phyloP scores from a whole-genome alignment of 148 eudicot species.

The Diospyros kaki region DNA sequence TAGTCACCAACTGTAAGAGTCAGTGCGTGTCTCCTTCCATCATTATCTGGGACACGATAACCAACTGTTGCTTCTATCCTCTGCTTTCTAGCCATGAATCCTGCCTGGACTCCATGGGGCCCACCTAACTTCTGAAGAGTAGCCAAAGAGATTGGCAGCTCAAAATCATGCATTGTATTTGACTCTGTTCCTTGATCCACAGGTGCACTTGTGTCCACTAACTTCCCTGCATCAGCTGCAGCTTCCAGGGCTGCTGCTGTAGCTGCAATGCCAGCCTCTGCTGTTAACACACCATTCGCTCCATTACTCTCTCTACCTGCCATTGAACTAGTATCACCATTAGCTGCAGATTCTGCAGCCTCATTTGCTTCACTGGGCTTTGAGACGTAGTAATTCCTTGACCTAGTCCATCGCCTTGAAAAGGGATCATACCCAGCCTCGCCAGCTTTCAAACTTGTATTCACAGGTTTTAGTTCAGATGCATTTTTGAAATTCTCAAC shows the following conservation, averaged over 20 bases:
- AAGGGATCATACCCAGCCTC: conserved; percentile 99
- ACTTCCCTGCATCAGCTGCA: conserved; percentile 87
- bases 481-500: conserved; percentile 93
- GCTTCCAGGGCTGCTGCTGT: conserved; percentile 86
- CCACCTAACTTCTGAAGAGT: conserved; percentile 74
- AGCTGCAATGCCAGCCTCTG: conserved; percentile 50
- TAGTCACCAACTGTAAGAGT: conserved; percentile 87
- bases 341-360: conserved; percentile 17
- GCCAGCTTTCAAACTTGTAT: conserved; percentile 62
- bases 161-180: conserved; percentile 66
- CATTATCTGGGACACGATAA: conserved; percentile 70
- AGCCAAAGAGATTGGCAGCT: conserved; percentile 75
- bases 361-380: conserved; percentile 41
- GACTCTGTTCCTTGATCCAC: conserved; percentile 82
- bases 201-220: conserved; percentile 96
- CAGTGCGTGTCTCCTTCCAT: conserved; percentile 86
- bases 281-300: background rate
- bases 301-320: conserved; percentile 21
- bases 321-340: conserved; percentile 21
- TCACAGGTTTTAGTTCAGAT: conserved; percentile 63
- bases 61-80: conserved; percentile 77
- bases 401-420: conserved; percentile 97
- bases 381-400: conserved; percentile 69
- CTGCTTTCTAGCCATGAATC: conserved; percentile 88
- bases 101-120: conserved; percentile 66